phyloP scores from a whole-genome alignment of 345 rosid genomes.

The Pelargonium nanum region DNA sequence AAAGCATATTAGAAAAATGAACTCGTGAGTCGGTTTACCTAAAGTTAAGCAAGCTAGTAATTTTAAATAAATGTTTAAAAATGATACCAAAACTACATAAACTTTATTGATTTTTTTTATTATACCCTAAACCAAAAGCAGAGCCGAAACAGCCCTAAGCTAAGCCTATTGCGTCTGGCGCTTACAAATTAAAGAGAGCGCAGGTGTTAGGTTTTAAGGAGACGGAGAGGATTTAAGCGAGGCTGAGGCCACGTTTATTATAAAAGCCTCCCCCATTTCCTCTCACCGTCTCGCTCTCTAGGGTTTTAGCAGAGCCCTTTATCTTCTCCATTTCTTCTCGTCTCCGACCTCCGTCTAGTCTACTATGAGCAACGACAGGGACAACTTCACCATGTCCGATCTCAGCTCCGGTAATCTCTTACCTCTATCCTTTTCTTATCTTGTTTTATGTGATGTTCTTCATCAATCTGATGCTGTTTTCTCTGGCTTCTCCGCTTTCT shows the following conservation, averaged over 20 bases:
- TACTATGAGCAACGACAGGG: slow-evolving; percentile 59
- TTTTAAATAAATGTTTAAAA: too few relatives aligned
- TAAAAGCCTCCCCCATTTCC: background rate
- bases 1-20: too few relatives aligned
- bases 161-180: too few relatives aligned
- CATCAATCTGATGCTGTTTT: background rate
- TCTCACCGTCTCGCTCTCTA: slow-evolving; percentile 19
- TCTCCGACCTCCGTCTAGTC: slow-evolving; percentile 7
- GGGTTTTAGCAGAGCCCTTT: slow-evolving; percentile 36
- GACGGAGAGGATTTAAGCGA: background rate
- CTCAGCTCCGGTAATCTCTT: slow-evolving; percentile 49
- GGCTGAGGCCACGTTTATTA: background rate
- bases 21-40: too few relatives aligned
- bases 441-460: background rate
- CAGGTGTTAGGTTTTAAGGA: background rate
- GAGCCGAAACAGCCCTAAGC: too few relatives aligned
- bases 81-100: too few relatives aligned
- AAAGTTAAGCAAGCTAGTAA: too few relatives aligned
- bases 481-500: background rate
- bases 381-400: slow-evolving; percentile 54
- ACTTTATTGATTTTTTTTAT: too few relatives aligned
- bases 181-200: background rate
- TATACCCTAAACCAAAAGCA: too few relatives aligned
- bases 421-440: background rate
- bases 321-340: slow-evolving; percentile 5